A percentile compares a stretch with the other conserved stretches of the same genome.
Conservation (phyloP, 2,329 filamentous ascomycete species). For the Ceratocystis ficicola region DNA sequence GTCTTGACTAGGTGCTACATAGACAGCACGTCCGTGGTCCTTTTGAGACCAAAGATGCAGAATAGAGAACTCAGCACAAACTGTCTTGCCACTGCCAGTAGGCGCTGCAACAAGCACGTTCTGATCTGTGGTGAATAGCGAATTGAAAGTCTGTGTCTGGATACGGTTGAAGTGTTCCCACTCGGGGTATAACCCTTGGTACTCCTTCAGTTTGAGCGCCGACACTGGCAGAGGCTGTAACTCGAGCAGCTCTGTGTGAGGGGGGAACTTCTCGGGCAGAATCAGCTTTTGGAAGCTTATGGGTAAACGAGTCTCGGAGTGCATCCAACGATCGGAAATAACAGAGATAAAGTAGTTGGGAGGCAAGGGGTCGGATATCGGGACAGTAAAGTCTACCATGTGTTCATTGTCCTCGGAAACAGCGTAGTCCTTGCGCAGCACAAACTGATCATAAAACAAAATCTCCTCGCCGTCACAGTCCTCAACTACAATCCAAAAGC, state of each 20-base stretch:
- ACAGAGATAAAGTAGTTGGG: conserved; percentile 97
- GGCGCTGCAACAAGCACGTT: conserved; percentile 91
- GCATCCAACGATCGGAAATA: conserved; percentile 95
- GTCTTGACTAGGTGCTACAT: conserved; percentile 90
- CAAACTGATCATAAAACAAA: conserved; percentile 85
- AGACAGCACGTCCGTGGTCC: conserved; percentile 62
- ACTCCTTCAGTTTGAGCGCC: conserved; percentile 77
- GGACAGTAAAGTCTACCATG: conserved; percentile 87
- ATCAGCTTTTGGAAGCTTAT: conserved; percentile 93
- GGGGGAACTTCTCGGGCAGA: conserved; percentile 86
- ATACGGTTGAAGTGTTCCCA: conserved; percentile 93
- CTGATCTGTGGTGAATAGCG: conserved; percentile 78
- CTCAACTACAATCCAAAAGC: conserved; percentile 94
- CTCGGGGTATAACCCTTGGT: conserved; percentile 64
- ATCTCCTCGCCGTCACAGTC: conserved; percentile 96
- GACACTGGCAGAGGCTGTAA: conserved; percentile 82
- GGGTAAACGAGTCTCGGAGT: conserved; percentile 83
- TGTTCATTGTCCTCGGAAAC: conserved; percentile 80
- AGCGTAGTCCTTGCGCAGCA: conserved; percentile 82
- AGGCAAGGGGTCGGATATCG: conserved; percentile 94
- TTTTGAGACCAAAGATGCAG: conserved; percentile 65
- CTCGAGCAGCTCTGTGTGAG: conserved; percentile 83
- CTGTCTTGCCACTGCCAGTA: conserved; percentile 89
- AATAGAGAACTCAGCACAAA: conserved; percentile 89
- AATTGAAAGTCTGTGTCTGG: conserved; percentile 94